phyloP scores from a whole-genome alignment of 2,329 filamentous ascomycete genomes.

The Colletotrichum tabaci region DNA sequence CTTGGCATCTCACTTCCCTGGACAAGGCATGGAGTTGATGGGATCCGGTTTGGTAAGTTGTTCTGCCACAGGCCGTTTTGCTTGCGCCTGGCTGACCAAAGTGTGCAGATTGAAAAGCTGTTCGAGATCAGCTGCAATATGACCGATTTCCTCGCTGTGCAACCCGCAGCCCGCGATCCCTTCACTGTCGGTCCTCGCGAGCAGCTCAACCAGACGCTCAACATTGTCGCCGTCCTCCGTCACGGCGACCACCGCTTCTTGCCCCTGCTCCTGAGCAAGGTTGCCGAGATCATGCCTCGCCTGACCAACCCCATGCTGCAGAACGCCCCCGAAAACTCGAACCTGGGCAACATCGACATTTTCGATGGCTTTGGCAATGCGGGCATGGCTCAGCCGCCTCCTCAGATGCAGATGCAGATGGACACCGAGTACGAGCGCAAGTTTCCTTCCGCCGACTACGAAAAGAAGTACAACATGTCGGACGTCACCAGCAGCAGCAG shows the following conservation, averaged over 20 bases:
- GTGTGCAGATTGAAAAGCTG: slow-evolving; percentile 79
- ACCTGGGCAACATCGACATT: slow-evolving; percentile 71
- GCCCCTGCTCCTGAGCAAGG: slow-evolving; percentile 82
- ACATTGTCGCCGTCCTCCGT: slow-evolving; percentile 78
- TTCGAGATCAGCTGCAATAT: slow-evolving; percentile 83
- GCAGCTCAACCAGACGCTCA: slow-evolving; percentile 79
- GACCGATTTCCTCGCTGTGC: slow-evolving; percentile 79
- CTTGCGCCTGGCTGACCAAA: background rate
- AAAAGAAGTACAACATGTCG: slow-evolving; percentile 57
- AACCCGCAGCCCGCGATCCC: slow-evolving; percentile 71
- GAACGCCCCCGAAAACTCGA: slow-evolving; percentile 68
- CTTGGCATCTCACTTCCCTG: slow-evolving; percentile 80
- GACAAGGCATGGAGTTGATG: slow-evolving; percentile 80
- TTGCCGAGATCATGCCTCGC: slow-evolving; percentile 78
- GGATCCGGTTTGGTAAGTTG: slow-evolving; percentile 78
- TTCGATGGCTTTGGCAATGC: slow-evolving; percentile 77
- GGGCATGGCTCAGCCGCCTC: slow-evolving; percentile 70
- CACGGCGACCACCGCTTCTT: slow-evolving; percentile 83
- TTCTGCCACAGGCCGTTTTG: slow-evolving; percentile 1
- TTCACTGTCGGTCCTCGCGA: slow-evolving; percentile 80
- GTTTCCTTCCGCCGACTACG: slow-evolving; percentile 60
- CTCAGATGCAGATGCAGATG: slow-evolving; percentile 59
- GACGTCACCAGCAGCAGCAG: slow-evolving; percentile 53
- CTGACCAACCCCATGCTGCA: slow-evolving; percentile 73
- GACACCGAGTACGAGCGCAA: slow-evolving; percentile 65